phyloP scores from a whole-genome alignment of 2,329 filamentous ascomycete genomes.

The Coniochaeta sp. region DNA sequence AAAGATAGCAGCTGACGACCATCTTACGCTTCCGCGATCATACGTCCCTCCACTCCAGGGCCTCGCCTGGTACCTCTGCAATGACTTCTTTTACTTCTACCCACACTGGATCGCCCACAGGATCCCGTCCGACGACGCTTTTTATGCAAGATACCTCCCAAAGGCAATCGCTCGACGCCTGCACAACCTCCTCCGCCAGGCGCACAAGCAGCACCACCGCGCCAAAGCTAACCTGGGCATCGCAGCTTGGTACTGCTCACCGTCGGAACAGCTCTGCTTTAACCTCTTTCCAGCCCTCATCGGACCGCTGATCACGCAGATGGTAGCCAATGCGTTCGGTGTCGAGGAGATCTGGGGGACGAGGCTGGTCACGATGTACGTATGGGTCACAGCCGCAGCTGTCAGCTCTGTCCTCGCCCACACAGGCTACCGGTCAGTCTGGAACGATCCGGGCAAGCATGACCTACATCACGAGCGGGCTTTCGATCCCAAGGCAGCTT shows the following conservation, averaged over 20 bases:
- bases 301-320: constrained; percentile 1
- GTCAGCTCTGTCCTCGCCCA: constrained; percentile 3
- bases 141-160: neutral
- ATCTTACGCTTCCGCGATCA: neutral
- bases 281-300: constrained; percentile 2
- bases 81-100: constrained; percentile 4
- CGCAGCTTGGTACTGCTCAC: constrained; percentile 2
- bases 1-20: neutral
- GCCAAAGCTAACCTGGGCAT: constrained; percentile 2
- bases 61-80: neutral
- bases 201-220: neutral
- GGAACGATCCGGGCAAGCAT: constrained; percentile 4
- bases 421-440: constrained; percentile 1
- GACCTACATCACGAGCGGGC: constrained; percentile 3
- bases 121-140: neutral
- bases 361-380: constrained; percentile 1
- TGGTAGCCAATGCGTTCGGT: neutral
- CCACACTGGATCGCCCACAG: constrained; percentile 1
- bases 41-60: constrained; percentile 1
- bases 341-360: neutral
- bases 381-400: neutral
- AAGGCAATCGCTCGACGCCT: neutral
- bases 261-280: constrained; percentile 2
- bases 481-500: constrained; percentile 1
- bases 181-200: neutral